Conservation (phyloP, 140 eudicot genomes). For the Oenanthe javanica region DNA sequence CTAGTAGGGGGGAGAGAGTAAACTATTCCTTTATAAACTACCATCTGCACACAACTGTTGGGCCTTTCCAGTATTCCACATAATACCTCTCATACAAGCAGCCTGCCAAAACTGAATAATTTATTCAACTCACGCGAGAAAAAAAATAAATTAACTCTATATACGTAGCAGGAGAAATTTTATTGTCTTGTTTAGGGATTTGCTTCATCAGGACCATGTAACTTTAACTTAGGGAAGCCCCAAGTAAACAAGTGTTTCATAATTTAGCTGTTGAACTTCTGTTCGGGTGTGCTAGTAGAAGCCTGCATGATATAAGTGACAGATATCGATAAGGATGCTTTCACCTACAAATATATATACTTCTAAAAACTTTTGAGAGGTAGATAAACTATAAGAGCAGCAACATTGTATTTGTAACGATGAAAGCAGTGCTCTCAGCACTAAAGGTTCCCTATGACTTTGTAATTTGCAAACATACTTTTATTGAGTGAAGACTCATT, state of each 20-base stretch:
- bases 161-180: constrained; percentile 22
- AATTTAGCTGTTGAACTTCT: constrained; percentile 39
- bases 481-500: too few relatives aligned
- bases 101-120: constrained; percentile 17
- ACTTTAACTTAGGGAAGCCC: neutral
- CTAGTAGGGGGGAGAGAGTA: neutral
- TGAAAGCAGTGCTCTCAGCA: too few relatives aligned
- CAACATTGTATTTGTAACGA: too few relatives aligned
- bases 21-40: constrained; percentile 7
- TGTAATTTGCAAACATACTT: neutral
- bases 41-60: neutral
- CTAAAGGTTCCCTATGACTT: neutral
- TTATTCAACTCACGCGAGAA: constrained; percentile 21
- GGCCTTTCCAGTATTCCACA: neutral
- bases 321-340: neutral
- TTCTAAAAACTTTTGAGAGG: neutral
- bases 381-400: neutral
- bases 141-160: constrained; percentile 39
- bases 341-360: neutral
- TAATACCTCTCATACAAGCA: neutral
- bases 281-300: constrained; percentile 50
- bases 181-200: neutral
- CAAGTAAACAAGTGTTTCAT: constrained; percentile 4
- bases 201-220: neutral
- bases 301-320: constrained; percentile 32